Evolutionary conservation across 2,329 filamentous ascomycete genomes (phyloP).

Genomic region (Pestalotiopsis sp.): DNA sequence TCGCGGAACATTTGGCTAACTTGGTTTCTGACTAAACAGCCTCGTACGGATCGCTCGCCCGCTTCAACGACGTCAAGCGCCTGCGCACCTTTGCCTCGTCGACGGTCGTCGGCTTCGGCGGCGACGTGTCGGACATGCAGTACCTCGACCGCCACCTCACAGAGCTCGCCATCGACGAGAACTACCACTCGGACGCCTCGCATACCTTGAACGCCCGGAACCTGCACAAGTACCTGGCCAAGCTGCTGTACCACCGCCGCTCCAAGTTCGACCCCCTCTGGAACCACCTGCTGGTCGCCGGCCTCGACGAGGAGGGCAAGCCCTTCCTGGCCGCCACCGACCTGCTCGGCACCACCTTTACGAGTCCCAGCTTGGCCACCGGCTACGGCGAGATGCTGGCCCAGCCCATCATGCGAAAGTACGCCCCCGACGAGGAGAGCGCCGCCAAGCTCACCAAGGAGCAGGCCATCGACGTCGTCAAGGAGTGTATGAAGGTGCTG

Average conservation of each 20-base stretch:
- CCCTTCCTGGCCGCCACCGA: slow-evolving; percentile 94
- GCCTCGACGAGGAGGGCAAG: slow-evolving; percentile 75
- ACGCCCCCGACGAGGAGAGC: slow-evolving; percentile 82
- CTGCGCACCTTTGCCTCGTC: slow-evolving; percentile 85
- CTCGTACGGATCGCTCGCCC: slow-evolving; percentile 94
- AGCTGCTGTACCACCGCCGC: slow-evolving; percentile 94
- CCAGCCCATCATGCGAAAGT: slow-evolving; percentile 83
- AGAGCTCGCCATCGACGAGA: slow-evolving; percentile 85
- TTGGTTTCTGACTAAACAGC: slow-evolving; percentile 58
- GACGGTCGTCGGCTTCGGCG: slow-evolving; percentile 89
- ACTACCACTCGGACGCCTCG: slow-evolving; percentile 63
- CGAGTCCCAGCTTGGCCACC: slow-evolving; percentile 84
- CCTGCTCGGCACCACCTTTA: slow-evolving; percentile 90
- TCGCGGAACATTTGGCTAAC: background rate
- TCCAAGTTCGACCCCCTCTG: slow-evolving; percentile 96
- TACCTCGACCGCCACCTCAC: slow-evolving; percentile 91
- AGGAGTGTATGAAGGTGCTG: slow-evolving; percentile 97
- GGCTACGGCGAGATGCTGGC: slow-evolving; percentile 93
- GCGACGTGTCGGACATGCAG: slow-evolving; percentile 99
- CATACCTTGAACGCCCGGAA: slow-evolving; percentile 83
- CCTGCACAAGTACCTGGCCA: slow-evolving; percentile 93
- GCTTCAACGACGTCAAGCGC: slow-evolving; percentile 96
- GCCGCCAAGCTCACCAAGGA: slow-evolving; percentile 74
- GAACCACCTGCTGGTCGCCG: slow-evolving; percentile 93
- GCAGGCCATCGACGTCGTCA: slow-evolving; percentile 77